Evolutionary conservation across 73 alveolate species (phyloP).

Genomic region (Paramecium biaurelia): DNA sequence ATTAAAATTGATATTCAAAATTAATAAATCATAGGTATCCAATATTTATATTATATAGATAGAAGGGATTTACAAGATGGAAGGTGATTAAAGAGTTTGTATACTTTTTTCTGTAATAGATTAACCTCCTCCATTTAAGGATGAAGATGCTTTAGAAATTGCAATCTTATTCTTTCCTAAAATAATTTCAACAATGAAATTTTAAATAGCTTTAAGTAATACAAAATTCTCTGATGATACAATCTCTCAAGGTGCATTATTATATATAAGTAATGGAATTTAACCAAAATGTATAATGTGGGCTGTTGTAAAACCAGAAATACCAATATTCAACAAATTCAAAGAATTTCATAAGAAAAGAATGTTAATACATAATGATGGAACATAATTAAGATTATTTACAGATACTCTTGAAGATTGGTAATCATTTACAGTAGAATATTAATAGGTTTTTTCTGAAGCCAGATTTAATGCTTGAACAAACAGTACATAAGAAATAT

Average conservation of each 20-base stretch:
- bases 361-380: neutral
- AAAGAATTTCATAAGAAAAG: neutral
- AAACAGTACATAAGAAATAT: neutral
- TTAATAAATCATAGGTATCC: neutral
- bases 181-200: neutral
- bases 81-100: neutral
- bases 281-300: neutral
- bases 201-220: neutral
- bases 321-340: neutral
- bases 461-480: neutral
- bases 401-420: neutral
- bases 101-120: neutral
- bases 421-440: neutral
- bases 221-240: neutral
- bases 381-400: neutral
- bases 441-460: neutral
- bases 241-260: neutral
- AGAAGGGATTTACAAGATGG: neutral
- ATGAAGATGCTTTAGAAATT: neutral
- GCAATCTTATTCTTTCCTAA: neutral
- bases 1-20: neutral
- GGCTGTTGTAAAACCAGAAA: neutral
- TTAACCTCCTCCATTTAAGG: neutral
- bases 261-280: neutral
- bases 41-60: neutral